Evolutionary conservation across 2,329 filamentous ascomycete species (phyloP), one percentile per base, ranked within the genome.

Genomic region (Xylaria sp.): DNA sequence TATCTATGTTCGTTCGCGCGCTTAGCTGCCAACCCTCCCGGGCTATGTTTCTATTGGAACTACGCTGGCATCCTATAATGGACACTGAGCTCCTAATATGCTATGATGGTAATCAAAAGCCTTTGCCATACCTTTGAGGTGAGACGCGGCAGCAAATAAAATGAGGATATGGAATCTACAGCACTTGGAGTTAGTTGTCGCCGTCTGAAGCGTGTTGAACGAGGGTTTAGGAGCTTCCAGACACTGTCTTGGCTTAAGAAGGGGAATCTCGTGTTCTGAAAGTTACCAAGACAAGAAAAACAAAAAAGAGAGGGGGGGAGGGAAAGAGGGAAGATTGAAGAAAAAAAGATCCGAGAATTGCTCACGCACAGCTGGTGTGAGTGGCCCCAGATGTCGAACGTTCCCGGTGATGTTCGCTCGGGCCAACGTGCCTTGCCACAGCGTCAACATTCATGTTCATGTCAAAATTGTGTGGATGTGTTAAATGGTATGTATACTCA

Each of bases 311-410:
- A 33, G 4, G 4, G 26, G 4, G n/a, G n/a, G n/a, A 23, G 23
- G 23, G 2, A 23, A 23, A 23, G 2, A 23, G 23, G 23, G 23
- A 23, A 23, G 23, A n/a, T n/a, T n/a, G n/a, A n/a, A 4, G 5
- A 33, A 33, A 33, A 10, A 33, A 33, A 9, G 33, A 9, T 33
- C 33, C 7, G 7, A 33, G 33, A 10, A 33, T 33, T 33, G 7
- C 33, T 33, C 31, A 33, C 33, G 33, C 7, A 33, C 72, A 99
- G 92, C 82, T 99, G 96, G 80, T 99, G 96, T 23, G 93, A 97
- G 78, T 90, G 94, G 44, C 96, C 95, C 88, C 92, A 92, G 60
- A 97, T 92, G 80, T 99, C 96, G 77, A 95, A 97, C 7, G 80
- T 84, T 1, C 93, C 93, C 0, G 95, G 96, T 53, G 83, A 87